Base-by-base conservation (phyloP, 2,329 filamentous ascomycete species). In the Pseudogymnoascus sp. region DNA sequence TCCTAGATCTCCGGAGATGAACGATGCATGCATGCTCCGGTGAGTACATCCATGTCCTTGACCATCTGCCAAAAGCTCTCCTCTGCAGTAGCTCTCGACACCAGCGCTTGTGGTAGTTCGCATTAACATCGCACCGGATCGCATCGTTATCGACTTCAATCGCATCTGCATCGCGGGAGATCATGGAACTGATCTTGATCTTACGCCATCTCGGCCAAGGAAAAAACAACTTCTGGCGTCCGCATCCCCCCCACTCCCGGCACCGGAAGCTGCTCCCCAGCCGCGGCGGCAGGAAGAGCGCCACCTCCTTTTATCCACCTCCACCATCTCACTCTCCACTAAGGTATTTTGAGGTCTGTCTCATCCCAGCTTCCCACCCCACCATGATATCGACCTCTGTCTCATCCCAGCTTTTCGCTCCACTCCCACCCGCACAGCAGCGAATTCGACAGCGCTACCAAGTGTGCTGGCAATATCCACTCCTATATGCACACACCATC, bases 231-330 rank as follows among this genome's bases (percentile, higher is more conserved):
- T 48, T 48, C 12, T 48, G 42, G 42, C 42, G 25, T 15, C 8
- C 25, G 25, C 25, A 29, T 8, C 42, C 12, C 42, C 21, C 42
- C 42, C 25, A 48, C 42, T 29, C 21, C 42, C 42, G 42, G 42
- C 42, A 29, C 42, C 42, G 42, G 42, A 48, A 48, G 25, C 13
- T 29, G 42, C 42, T 48, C 42, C 42, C 42, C 42, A 48, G 42
- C 42, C 42, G 42, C 42, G 42, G 42, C 25, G 21, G 42, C 25
- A 48, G 42, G 21, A 48, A 21, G 42, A 25, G 25, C 42, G 42
- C 42, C 42, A 29, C 42, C 42, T 25, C 42, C 42, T 48, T 48
- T 48, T 29, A 48, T 48, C 42, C 42, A 48, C 42, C 42, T 48
- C 25, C 42, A 25, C 12, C 42, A 25, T 48, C 42, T 13, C 42